phyloP scores from a whole-genome alignment of 2,329 filamentous ascomycete species.

The Sclerotinia glacialis region DNA sequence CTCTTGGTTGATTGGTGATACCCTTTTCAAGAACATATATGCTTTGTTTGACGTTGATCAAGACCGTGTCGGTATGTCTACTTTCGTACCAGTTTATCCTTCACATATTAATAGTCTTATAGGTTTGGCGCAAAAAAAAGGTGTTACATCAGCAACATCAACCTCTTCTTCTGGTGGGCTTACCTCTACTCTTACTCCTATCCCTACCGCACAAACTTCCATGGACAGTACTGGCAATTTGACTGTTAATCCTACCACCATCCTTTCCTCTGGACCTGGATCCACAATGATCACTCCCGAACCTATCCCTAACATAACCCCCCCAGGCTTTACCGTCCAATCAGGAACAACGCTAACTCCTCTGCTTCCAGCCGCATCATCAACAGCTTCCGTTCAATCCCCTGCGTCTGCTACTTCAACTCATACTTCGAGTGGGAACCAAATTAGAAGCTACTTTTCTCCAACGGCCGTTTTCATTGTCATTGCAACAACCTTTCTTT shows the following conservation, averaged over 20 bases:
- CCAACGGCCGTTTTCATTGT: neutral
- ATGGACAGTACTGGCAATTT: conserved; percentile 6
- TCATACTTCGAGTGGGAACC: conserved; percentile 1
- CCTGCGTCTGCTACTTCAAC: conserved; percentile 9
- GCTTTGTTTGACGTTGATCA: conserved; percentile 76
- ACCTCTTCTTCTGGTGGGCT: conserved; percentile 24
- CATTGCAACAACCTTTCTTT: neutral
- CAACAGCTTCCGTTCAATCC: conserved; percentile 1
- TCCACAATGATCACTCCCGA: conserved; percentile 5
- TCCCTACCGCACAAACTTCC: neutral
- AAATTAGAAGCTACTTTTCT: neutral
- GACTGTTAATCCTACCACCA: neutral
- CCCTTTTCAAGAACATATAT: conserved; percentile 89
- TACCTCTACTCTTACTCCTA: conserved; percentile 15
- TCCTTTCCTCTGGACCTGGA: neutral
- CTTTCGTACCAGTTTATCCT: neutral
- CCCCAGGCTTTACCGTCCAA: conserved; percentile 11
- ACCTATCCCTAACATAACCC: conserved; percentile 1
- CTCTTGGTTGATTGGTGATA: conserved; percentile 79
- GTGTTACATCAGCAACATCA: neutral
- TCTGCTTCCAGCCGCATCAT: neutral
- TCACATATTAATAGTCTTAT: neutral
- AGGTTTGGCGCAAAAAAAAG: conserved; percentile 22
- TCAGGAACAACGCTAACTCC: neutral
- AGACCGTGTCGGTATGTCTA: conserved; percentile 56